Conservation (phyloP, 108 stramenopile genomes). For the Skeletonema grethae region DNA sequence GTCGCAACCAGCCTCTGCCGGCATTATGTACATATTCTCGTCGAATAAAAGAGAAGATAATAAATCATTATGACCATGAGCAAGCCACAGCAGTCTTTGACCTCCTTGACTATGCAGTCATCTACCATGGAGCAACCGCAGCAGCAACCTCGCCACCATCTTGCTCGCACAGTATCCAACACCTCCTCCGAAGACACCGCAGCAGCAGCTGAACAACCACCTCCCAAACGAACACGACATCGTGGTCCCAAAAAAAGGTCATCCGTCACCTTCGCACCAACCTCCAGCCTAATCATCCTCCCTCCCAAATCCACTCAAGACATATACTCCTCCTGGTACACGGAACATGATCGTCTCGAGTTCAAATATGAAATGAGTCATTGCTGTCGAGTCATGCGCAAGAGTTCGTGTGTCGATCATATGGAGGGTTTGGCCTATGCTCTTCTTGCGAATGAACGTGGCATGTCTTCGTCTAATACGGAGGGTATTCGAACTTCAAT, state of each 20-base stretch:
- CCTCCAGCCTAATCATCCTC: not conserved
- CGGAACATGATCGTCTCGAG: not conserved
- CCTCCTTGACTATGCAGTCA: no score
- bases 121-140: no score
- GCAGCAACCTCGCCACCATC: no score
- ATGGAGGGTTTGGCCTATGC: not conserved
- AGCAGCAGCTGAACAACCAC: not conserved
- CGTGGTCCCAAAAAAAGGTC: not conserved
- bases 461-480: not conserved
- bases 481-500: no score
- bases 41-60: no score
- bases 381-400: not conserved
- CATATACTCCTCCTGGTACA: not conserved
- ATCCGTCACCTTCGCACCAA: not conserved
- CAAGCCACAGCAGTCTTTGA: no score
- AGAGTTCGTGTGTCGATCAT: not conserved
- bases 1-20: no score
- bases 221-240: not conserved
- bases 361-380: not conserved
- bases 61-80: no score
- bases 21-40: no score
- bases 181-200: not conserved
- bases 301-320: not conserved
- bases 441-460: not conserved
- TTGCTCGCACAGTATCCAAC: no score